Percentiles rank a stretch among this genome's conserved stretches.
Conservation (phyloP, 345 rosid genomes). For the Passiflora organensis region DNA sequence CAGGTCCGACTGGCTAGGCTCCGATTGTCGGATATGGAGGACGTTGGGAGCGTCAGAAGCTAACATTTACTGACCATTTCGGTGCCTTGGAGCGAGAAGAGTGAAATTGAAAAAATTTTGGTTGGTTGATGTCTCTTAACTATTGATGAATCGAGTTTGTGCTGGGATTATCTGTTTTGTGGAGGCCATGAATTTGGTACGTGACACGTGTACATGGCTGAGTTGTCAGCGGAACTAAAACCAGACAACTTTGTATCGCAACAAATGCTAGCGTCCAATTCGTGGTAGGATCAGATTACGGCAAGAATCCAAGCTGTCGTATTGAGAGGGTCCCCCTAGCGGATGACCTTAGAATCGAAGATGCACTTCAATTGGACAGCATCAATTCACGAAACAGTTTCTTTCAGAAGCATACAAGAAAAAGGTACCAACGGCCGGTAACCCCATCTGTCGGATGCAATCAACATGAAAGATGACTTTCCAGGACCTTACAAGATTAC, state of each 20-base stretch:
- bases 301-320: background rate
- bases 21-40: conserved; percentile 24
- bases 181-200: background rate
- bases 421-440: background rate
- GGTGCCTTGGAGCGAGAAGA: background rate
- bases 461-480: background rate
- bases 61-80: conserved; percentile 38
- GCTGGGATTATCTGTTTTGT: conserved; percentile 4
- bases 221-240: background rate
- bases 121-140: conserved; percentile 9
- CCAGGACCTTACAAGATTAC: background rate
- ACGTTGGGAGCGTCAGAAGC: conserved; percentile 20
- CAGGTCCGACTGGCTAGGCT: conserved; percentile 31
- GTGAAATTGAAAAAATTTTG: background rate
- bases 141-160: background rate
- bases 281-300: no score
- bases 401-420: no score
- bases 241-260: no score
- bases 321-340: conserved; percentile 2
- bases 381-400: conserved; percentile 4
- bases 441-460: background rate
- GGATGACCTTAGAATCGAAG: background rate
- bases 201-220: conserved; percentile 28
- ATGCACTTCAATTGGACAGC: conserved; percentile 1
- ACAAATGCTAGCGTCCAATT: no score